phyloP scores from a whole-genome alignment of 495 filamentous ascomycete species.

The Lasiosphaeris hirsuta region DNA sequence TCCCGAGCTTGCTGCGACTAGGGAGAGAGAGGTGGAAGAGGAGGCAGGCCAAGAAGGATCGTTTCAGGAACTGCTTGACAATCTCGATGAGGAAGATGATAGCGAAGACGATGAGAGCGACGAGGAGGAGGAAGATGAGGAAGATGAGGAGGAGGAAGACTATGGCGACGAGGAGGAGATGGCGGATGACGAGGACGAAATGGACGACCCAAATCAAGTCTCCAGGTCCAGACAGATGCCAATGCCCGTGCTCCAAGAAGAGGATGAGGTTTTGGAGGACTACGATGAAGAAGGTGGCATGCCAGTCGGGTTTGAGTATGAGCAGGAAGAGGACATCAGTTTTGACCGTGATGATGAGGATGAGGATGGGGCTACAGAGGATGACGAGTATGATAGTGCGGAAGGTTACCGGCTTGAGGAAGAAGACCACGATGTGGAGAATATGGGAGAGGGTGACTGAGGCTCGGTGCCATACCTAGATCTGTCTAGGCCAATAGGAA shows the following conservation, averaged over 20 bases:
- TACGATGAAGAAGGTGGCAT: conserved; percentile 10
- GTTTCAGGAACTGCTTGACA: conserved; percentile 1
- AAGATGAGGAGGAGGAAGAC: conserved; percentile 9
- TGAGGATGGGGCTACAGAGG: conserved; percentile 15
- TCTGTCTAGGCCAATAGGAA: too few relatives aligned
- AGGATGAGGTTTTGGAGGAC: conserved; percentile 8
- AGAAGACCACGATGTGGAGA: conserved; percentile 14
- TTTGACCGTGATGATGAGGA: conserved; percentile 19
- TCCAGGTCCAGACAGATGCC: too few relatives aligned
- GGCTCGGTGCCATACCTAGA: too few relatives aligned
- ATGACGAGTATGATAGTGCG: conserved; percentile 12
- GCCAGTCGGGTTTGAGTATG: too few relatives aligned
- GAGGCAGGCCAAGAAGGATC: background rate
- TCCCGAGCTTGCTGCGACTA: background rate
- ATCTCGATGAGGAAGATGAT: conserved; percentile 6
- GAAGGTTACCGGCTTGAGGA: conserved; percentile 6
- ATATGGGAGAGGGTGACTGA: background rate
- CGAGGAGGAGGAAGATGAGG: conserved; percentile 4
- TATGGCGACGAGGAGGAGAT: conserved; percentile 17
- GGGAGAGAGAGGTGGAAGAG: conserved; percentile 19
- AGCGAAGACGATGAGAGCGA: conserved; percentile 7
- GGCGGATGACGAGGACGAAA: conserved; percentile 17
- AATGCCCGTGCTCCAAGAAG: background rate
- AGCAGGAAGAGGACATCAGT: conserved; percentile 10
- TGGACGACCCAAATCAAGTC: background rate